Evolutionary conservation across 305 asterid genomes (phyloP).

Genomic region (Ilex paraguariensis): DNA sequence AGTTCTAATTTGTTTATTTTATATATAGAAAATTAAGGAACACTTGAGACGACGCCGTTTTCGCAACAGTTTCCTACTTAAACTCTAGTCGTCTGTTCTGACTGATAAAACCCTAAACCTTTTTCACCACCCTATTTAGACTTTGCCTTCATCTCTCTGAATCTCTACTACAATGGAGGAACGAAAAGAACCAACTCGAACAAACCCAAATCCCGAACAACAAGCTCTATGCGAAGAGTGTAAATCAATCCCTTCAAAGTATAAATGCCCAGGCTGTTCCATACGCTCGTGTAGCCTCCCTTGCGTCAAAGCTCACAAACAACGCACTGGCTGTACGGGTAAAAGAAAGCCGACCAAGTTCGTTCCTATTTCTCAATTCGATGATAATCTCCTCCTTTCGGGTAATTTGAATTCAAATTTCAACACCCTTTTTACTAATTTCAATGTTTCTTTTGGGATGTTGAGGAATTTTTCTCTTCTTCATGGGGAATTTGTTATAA

Average conservation of each 20-base stretch:
- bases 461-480: too few relatives aligned
- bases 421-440: not conserved
- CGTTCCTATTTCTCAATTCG: constrained; percentile 64
- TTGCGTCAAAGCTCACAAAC: constrained; percentile 85
- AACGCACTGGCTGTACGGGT: constrained; percentile 69
- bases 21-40: too few relatives aligned
- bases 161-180: constrained; percentile 29
- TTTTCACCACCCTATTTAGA: too few relatives aligned
- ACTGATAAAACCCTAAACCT: too few relatives aligned
- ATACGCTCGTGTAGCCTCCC: constrained; percentile 80
- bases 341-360: constrained; percentile 44
- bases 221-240: constrained; percentile 64
- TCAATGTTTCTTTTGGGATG: not conserved
- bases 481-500: too few relatives aligned
- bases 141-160: not conserved
- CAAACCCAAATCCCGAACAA: constrained; percentile 9
- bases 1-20: too few relatives aligned
- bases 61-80: too few relatives aligned
- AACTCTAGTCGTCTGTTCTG: too few relatives aligned
- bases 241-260: constrained; percentile 56
- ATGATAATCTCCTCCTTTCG: constrained; percentile 67
- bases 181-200: constrained; percentile 17
- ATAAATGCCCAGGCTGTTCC: constrained; percentile 89
- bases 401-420: constrained; percentile 24
- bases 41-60: too few relatives aligned